Evolutionary conservation across 139 green algal species (phyloP), one percentile per base, ranked within the genome.

Genomic region (Chlorella sp.): DNA sequence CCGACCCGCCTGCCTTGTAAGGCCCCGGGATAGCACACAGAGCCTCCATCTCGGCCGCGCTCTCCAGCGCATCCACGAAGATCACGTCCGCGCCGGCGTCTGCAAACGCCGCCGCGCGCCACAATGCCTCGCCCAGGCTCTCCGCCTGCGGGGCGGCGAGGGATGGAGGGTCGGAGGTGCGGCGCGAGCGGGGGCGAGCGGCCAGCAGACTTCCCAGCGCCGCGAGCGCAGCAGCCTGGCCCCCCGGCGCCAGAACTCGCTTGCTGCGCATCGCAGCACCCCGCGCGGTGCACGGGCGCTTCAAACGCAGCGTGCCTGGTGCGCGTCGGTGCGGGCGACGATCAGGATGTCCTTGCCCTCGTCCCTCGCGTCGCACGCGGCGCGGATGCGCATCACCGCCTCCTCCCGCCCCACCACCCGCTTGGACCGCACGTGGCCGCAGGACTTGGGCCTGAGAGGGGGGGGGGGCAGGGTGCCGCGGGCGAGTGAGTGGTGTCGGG

Each of bases 51-150:
- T 99, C 95, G 15, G 87, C 92, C 42, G 81, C 86, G 5, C 72
- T 89, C 67, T 87, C 88, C 71, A 99, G 83, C 12, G 95, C 95
- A 65, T 99, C 95, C 42, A 99, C 93, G 82, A 99, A 99, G 7
- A 99, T 71, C 23, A 97, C 84, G 82, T 99, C 95, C 0, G 94
- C 94, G 7, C 95, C 95, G 15, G 87, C 92, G 45, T 96, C 94
- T 2, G 90, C 93, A 86, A 97, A 99, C 11, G 94, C 94, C 23
- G 71, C 67, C 31, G 74, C 88, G 14, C 94, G 77, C 86, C 82
- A 93, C 61, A 98, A 82, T 17, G 94, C 94, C 76, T 97, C 93
- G 21, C 86, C 53, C 66, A 93, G 55, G 31, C 43, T 79, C 41
- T 76, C 62, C 15, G 88, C 87, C n/a, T n/a, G n/a, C n/a, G n/a